phyloP scores from a whole-genome alignment of 2,329 filamentous ascomycete species.

The Fusarium verrucosum region DNA sequence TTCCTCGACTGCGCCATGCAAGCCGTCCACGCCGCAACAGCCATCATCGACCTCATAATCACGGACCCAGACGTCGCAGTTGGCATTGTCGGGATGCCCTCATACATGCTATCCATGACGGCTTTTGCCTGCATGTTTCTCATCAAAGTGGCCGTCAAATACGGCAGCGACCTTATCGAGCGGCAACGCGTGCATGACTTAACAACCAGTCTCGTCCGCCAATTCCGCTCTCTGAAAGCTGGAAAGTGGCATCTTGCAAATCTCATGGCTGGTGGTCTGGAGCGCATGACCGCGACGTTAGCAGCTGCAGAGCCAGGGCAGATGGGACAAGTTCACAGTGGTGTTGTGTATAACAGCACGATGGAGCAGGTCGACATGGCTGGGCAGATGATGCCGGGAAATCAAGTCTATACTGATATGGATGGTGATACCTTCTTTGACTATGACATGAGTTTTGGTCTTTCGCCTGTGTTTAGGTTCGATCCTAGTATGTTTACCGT shows the following conservation, averaged over 20 bases:
- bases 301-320: slow-evolving; percentile 26
- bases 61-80: slow-evolving; percentile 54
- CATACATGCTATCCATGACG: slow-evolving; percentile 63
- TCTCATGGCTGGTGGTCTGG: slow-evolving; percentile 59
- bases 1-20: slow-evolving; percentile 48
- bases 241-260: slow-evolving; percentile 59
- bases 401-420: slow-evolving; percentile 39
- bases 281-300: slow-evolving; percentile 50
- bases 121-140: slow-evolving; percentile 63
- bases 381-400: slow-evolving; percentile 30
- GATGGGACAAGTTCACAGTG: slow-evolving; percentile 3
- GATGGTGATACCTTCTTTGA: slow-evolving; percentile 44
- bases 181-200: slow-evolving; percentile 51
- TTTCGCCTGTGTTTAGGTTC: slow-evolving; percentile 44
- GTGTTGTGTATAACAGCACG: slow-evolving; percentile 15
- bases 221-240: slow-evolving; percentile 53
- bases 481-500: slow-evolving; percentile 42
- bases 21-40: slow-evolving; percentile 53
- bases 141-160: slow-evolving; percentile 57
- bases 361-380: slow-evolving; percentile 32
- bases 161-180: slow-evolving; percentile 55
- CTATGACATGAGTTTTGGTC: slow-evolving; percentile 45
- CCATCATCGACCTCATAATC: slow-evolving; percentile 56
- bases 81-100: slow-evolving; percentile 56
- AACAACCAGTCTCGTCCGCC: slow-evolving; percentile 51